Evolutionary conservation across 192 early-diverging fungal genomes (phyloP).

Genomic region (Chytriomyces hyalinus): DNA sequence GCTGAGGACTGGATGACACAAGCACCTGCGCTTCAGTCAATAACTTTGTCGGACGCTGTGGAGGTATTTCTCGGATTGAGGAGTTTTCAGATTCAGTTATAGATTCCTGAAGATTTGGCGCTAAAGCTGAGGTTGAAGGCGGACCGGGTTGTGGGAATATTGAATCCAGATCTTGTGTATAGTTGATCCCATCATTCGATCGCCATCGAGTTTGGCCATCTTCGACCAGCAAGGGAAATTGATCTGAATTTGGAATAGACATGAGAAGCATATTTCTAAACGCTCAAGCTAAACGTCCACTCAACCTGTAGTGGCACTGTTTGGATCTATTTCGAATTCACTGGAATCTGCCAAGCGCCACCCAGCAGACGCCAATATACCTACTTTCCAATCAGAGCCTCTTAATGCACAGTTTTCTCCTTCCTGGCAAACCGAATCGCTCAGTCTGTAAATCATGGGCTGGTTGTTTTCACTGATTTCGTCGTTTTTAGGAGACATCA

Average conservation of each 20-base stretch:
- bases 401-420: background rate
- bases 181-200: background rate
- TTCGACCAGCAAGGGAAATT: background rate
- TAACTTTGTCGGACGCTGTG: too few relatives aligned
- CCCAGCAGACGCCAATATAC: background rate
- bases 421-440: too few relatives aligned
- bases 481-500: too few relatives aligned
- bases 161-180: background rate
- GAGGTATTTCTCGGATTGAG: too few relatives aligned
- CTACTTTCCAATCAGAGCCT: conserved; percentile 16
- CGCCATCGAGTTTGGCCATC: background rate
- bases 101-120: too few relatives aligned
- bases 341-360: conserved; percentile 23
- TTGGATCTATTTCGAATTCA: background rate
- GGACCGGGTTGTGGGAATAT: too few relatives aligned
- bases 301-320: conserved; percentile 10
- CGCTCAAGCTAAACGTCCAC: background rate
- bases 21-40: too few relatives aligned
- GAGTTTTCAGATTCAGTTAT: too few relatives aligned
- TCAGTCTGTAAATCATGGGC: too few relatives aligned
- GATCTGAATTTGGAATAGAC: background rate
- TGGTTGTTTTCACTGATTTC: too few relatives aligned
- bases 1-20: too few relatives aligned
- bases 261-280: background rate
- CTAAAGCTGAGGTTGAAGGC: too few relatives aligned